Conservation (phyloP, 106 monocot genomes). For the Apostasia shenzhenica region DNA sequence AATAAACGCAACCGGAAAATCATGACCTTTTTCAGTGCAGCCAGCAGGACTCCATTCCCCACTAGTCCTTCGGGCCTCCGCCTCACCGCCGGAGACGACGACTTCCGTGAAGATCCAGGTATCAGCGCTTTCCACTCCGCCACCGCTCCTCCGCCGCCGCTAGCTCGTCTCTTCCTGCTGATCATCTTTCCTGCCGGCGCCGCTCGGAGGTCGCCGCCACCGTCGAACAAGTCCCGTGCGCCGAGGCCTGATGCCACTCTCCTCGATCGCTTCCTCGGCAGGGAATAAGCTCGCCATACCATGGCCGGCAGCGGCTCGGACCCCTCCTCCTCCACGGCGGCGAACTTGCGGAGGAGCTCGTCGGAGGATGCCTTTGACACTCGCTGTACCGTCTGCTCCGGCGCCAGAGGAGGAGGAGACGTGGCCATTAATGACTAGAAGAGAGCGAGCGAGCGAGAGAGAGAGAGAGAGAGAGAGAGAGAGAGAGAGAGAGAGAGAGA, state of each 20-base stretch:
- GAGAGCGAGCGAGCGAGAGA: background rate
- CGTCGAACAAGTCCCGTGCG: constrained; percentile 10
- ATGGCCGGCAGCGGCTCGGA: constrained; percentile 3
- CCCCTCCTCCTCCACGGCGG: constrained; percentile 31
- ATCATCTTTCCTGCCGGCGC: background rate
- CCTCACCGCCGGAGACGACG: constrained; percentile 1
- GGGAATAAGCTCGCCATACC: background rate
- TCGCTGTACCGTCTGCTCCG: constrained; percentile 27
- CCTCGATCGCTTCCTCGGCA: constrained; percentile 25
- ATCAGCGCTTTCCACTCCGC: constrained; percentile 48
- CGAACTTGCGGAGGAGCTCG: constrained; percentile 77
- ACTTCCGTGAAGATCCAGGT: constrained; percentile 5
- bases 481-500: constrained; percentile 10
- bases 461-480: background rate
- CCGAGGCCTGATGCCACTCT: constrained; percentile 26
- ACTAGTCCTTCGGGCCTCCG: constrained; percentile 21
- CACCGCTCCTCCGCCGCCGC: constrained; percentile 16
- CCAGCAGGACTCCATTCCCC: constrained; percentile 34
- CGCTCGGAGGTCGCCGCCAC: background rate
- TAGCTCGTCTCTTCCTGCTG: constrained; percentile 10
- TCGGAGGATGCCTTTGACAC: constrained; percentile 78
- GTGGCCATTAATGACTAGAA: background rate
- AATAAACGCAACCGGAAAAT: too few species aligned
- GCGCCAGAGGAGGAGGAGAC: background rate
- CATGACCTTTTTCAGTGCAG: constrained; percentile 51